Evolutionary conservation across 1,284 basidiomycete genomes (phyloP), one percentile per base, ranked within the genome.

Genomic region (Cystobasidiaceae sp.): DNA sequence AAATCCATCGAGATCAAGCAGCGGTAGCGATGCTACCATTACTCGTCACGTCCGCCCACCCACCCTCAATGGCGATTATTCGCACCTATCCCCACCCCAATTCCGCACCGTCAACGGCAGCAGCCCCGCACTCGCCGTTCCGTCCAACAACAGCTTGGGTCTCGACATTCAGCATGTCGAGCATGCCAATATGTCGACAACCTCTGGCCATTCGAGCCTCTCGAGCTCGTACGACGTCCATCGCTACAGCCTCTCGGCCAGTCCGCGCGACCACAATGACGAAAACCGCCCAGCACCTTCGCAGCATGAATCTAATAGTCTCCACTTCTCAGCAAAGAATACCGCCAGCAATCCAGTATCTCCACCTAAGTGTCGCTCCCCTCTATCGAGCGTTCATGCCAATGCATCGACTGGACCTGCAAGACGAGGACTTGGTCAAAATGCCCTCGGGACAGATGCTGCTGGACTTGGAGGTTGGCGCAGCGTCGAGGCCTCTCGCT

Each of bases 151-250:
- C 28, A 64, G 61, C 33, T 44, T 64, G 11, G 61, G 52, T 13
- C 33, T 64, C 7, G 61, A 55, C 15, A 43, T 64, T 21, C n/a
- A 45, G 28, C 61, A 64, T 27, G 43, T 56, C 44, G 61, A 64
- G 28, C 30, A 33, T 23, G 23, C 21, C 28, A 32, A 19, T 13
- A 23, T n/a, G 8, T 49, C 43, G 2, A 30, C 41, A 43, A 44
- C 39, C 39, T 30, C 41, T 17, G 33, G 25, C 19, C 23, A 6
- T 39, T 11, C n/a, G 37, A 39, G n/a, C n/a, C 11, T 11, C n/a
- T 11, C n/a, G 11, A n/a, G 17, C 6, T 23, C 39, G 23, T 15
- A n/a, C 2, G 54, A 56, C 30, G 15, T 37, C 21, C 32, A 56
- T 2, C 39, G 44, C 15, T 43, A 56, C 25, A 39, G 23, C 4